Percentiles rank a stretch among this genome's conserved stretches.
Conservation (phyloP, 306 rosid species). For the Gastrolobium villosum region DNA sequence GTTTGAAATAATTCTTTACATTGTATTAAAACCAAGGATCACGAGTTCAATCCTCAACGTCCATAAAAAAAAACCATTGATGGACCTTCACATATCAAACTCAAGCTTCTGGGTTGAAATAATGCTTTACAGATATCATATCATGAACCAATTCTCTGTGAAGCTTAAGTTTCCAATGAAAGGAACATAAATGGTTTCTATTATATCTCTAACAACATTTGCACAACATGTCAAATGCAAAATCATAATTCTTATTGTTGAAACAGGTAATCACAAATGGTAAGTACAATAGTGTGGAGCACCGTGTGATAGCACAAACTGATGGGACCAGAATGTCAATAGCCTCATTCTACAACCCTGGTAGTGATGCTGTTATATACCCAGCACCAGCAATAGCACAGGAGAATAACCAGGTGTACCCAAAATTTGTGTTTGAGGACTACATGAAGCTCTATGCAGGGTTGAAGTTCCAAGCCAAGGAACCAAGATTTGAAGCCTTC, state of each 20-base stretch:
- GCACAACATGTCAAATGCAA: slow-evolving; percentile 1
- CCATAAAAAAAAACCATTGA: no score
- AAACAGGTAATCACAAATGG: slow-evolving; percentile 41
- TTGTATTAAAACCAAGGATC: no score
- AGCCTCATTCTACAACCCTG: slow-evolving; percentile 44
- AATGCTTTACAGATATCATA: no score
- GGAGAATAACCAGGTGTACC: slow-evolving; percentile 32
- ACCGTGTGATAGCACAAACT: slow-evolving; percentile 42
- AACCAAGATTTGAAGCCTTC: slow-evolving; percentile 45
- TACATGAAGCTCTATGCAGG: slow-evolving; percentile 39
- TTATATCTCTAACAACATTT: background rate
- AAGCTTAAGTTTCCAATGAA: no score
- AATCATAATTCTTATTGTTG: background rate
- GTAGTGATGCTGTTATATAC: slow-evolving; percentile 44
- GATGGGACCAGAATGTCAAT: slow-evolving; percentile 43
- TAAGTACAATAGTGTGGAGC: slow-evolving; percentile 38
- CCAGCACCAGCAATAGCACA: slow-evolving; percentile 37
- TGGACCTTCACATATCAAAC: no score
- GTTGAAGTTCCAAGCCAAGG: slow-evolving; percentile 38
- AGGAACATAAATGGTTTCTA: no score
- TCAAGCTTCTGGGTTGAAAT: no score
- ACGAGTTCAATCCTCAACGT: no score
- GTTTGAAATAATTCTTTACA: no score
- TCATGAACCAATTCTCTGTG: no score
- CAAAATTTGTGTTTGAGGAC: slow-evolving; percentile 44